Evolutionary conservation across 2,329 filamentous ascomycete genomes (phyloP).

Genomic region (Ophiostoma fasciatum): DNA sequence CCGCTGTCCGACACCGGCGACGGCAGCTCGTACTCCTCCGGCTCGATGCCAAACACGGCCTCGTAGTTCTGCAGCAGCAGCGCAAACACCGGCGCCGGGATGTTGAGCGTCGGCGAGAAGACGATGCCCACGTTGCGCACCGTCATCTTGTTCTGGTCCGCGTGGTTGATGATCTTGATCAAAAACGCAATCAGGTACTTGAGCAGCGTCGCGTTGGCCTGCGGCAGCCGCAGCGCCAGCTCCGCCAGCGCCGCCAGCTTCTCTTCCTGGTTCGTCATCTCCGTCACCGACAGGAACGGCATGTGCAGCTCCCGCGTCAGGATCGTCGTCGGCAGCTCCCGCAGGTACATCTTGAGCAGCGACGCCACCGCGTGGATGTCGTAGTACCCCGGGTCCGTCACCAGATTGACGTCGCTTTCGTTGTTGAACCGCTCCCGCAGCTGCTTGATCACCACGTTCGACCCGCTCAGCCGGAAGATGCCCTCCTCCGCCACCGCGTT

Average conservation of each 20-base stretch:
- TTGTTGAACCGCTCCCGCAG: constrained; percentile 86
- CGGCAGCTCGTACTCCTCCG: constrained; percentile 48
- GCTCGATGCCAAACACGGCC: constrained; percentile 62
- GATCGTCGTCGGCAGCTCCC: constrained; percentile 82
- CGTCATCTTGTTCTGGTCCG: constrained; percentile 92
- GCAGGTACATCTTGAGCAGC: constrained; percentile 81
- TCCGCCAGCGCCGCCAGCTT: constrained; percentile 65
- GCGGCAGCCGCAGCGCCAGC: constrained; percentile 66
- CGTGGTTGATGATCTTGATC: constrained; percentile 82
- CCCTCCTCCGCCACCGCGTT: constrained; percentile 77
- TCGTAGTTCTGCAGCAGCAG: constrained; percentile 85
- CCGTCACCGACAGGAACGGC: constrained; percentile 73
- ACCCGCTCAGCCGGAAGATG: constrained; percentile 94
- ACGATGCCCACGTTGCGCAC: constrained; percentile 96
- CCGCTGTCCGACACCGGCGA: constrained; percentile 27
- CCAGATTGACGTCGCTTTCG: constrained; percentile 79
- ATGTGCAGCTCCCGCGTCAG: constrained; percentile 81
- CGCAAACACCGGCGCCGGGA: constrained; percentile 86
- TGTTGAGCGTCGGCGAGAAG: constrained; percentile 93
- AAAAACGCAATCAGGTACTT: constrained; percentile 78
- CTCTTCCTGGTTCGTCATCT: constrained; percentile 57
- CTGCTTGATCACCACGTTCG: constrained; percentile 82
- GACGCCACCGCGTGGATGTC: constrained; percentile 95
- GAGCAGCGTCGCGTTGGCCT: constrained; percentile 66
- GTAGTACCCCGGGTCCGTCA: constrained; percentile 72